phyloP scores from a whole-genome alignment of 2,329 filamentous ascomycete species.

The Neofusicoccum sp. region DNA sequence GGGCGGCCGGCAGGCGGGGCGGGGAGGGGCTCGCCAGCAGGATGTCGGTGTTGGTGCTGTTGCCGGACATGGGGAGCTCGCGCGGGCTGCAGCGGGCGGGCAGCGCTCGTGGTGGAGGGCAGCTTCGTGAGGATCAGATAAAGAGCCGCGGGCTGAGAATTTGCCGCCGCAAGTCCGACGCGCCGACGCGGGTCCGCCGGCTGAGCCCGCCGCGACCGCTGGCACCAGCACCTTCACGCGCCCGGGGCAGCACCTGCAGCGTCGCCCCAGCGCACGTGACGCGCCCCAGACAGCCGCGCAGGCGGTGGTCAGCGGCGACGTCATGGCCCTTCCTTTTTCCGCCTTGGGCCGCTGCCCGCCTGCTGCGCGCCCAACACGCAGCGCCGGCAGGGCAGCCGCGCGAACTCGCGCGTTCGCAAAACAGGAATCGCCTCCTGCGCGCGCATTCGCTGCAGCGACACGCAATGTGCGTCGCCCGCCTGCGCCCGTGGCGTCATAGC shows the following conservation, averaged over 20 bases:
- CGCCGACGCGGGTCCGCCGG: background rate
- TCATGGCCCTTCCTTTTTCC: too few species aligned
- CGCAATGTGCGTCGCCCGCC: background rate
- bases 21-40: constrained; percentile 53
- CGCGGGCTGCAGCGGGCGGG: background rate
- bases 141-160: constrained; percentile 6
- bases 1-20: background rate
- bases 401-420: background rate
- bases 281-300: too few species aligned
- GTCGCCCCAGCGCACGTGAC: too few species aligned
- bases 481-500: constrained; percentile 8
- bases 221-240: too few species aligned
- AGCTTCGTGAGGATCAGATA: constrained; percentile 17
- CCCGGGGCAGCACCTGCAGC: too few species aligned
- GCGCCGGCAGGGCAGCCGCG: background rate
- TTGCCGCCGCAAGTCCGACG: constrained; percentile 8
- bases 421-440: constrained; percentile 7
- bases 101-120: constrained; percentile 1
- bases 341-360: too few species aligned
- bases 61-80: constrained; percentile 34
- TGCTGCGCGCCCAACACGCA: too few species aligned
- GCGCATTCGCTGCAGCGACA: constrained; percentile 12
- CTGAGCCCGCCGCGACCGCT: background rate
- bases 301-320: too few species aligned
- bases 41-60: constrained; percentile 58